Evolutionary conservation across 208 protist genomes (phyloP).

Genomic region (Acanthamoeba rhysodes): DNA sequence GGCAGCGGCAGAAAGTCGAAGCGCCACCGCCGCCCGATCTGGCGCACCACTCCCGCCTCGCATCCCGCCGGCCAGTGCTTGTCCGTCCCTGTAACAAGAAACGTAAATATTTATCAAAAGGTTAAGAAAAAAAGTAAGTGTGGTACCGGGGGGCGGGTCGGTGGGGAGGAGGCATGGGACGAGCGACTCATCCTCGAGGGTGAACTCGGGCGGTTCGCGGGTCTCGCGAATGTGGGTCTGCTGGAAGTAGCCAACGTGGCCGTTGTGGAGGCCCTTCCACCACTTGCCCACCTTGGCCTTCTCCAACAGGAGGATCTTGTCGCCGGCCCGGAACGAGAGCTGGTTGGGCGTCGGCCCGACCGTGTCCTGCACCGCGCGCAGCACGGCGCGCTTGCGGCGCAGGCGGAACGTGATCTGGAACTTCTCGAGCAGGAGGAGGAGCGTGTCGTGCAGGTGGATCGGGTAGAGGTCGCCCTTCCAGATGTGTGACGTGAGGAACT

Average conservation of each 20-base stretch:
- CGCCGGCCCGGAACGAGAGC: constrained; percentile 50
- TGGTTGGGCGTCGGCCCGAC: neutral
- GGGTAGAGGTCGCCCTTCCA: constrained; percentile 72
- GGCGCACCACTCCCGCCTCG: neutral
- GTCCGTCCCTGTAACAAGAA: too few relatives aligned
- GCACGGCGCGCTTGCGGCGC: constrained; percentile 12
- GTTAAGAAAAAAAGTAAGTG: neutral
- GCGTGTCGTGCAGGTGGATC: constrained; percentile 49
- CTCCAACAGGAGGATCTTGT: constrained; percentile 48
- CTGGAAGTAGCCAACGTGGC: constrained; percentile 32
- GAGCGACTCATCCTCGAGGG: constrained; percentile 43
- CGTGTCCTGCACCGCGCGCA: constrained; percentile 33
- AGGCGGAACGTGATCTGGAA: constrained; percentile 73
- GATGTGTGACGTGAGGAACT: constrained; percentile 74
- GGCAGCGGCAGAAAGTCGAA: constrained; percentile 68
- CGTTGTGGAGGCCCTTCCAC: constrained; percentile 71
- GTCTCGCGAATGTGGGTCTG: neutral
- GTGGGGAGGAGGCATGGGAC: constrained; percentile 26
- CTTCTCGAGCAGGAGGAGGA: constrained; percentile 57
- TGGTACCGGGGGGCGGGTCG: constrained; percentile 25
- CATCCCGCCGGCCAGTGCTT: neutral
- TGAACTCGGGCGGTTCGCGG: constrained; percentile 38
- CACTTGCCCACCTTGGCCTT: constrained; percentile 65
- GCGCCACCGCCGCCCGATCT: constrained; percentile 63
- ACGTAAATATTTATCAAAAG: neutral